Conservation (phyloP, 352 stramenopile species). For the Albugo candida region DNA sequence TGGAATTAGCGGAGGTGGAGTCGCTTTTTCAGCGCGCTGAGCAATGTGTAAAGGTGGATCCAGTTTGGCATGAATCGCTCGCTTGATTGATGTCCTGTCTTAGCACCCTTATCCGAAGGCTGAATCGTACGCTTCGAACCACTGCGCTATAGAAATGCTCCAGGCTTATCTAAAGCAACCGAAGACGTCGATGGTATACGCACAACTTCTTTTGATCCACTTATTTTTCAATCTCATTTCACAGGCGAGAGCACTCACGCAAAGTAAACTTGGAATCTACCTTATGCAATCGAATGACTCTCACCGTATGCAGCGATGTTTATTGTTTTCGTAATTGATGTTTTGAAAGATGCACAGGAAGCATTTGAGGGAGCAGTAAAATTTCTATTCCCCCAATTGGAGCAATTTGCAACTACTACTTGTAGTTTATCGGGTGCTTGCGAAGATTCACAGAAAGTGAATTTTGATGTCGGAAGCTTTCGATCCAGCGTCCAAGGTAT, state of each 20-base stretch:
- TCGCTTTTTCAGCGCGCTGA: too few species aligned
- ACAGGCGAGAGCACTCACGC: constrained; percentile 11
- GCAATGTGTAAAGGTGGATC: too few species aligned
- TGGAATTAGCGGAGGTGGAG: too few species aligned
- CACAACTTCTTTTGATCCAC: too few species aligned
- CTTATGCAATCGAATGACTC: constrained; percentile 42
- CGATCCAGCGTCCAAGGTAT: constrained; percentile 1
- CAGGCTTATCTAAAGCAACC: constrained; percentile 24
- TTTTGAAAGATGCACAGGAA: constrained; percentile 24
- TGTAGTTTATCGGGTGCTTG: too few species aligned
- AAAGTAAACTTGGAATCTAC: constrained; percentile 20
- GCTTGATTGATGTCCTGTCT: too few species aligned
- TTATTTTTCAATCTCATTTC: too few species aligned
- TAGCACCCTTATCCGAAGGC: constrained; percentile 6
- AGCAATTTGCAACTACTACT: constrained; percentile 12
- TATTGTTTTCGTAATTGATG: neutral
- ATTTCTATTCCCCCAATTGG: constrained; percentile 21
- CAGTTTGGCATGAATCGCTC: too few species aligned
- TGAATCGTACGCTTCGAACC: constrained; percentile 26
- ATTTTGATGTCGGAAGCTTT: neutral
- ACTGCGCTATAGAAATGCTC: constrained; percentile 31
- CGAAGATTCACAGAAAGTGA: constrained; percentile 2
- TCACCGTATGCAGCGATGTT: constrained; percentile 18
- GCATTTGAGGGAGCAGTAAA: constrained; percentile 20
- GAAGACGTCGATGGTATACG: constrained; percentile 6